Conservation (phyloP, 495 filamentous ascomycete genomes). For the Darksidea phi region DNA sequence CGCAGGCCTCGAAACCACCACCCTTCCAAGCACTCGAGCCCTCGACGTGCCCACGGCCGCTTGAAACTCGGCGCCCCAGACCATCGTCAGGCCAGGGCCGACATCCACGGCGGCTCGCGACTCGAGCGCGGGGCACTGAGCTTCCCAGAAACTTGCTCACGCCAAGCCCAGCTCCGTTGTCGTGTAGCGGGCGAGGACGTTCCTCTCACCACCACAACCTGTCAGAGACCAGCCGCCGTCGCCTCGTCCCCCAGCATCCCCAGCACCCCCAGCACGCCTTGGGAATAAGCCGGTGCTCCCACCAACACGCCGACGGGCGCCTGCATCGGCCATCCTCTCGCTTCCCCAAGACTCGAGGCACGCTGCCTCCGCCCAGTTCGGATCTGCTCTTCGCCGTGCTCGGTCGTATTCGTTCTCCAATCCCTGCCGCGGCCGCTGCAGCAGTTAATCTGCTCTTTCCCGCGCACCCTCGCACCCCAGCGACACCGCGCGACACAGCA, state of each 20-base stretch:
- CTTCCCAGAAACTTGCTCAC: neutral
- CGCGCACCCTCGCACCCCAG: slow-evolving; percentile 7
- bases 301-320: too few relatives aligned
- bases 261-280: too few relatives aligned
- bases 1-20: neutral
- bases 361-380: neutral
- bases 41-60: too few relatives aligned
- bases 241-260: too few relatives aligned
- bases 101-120: slow-evolving; percentile 11
- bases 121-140: neutral
- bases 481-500: slow-evolving; percentile 4
- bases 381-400: neutral
- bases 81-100: neutral
- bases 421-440: slow-evolving; percentile 5
- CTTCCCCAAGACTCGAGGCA: neutral
- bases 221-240: too few relatives aligned
- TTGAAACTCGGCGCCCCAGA: neutral
- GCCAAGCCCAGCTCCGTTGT: neutral
- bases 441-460: slow-evolving; percentile 31
- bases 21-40: too few relatives aligned
- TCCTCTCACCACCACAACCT: too few relatives aligned
- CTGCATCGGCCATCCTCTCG: too few relatives aligned
- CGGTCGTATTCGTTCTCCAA: neutral
- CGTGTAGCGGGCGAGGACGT: neutral
- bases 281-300: too few relatives aligned